Evolutionary conservation across 2,329 filamentous ascomycete species (phyloP).

Genomic region (Lanzia echinophila): DNA sequence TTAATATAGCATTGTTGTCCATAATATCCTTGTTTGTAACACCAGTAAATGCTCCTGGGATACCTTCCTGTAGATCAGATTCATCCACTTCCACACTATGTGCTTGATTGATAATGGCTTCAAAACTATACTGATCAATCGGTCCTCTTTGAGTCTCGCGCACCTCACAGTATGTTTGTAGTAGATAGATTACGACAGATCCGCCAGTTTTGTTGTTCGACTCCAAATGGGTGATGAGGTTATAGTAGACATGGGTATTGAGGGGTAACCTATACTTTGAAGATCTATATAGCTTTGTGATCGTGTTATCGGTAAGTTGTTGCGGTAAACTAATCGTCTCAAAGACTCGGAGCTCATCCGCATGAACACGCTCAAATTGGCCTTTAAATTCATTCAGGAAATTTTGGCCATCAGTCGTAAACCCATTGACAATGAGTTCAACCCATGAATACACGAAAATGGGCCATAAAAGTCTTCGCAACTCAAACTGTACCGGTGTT

Average conservation of each 20-base stretch:
- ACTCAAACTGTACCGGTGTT: slow-evolving; percentile 57
- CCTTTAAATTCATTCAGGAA: slow-evolving; percentile 64
- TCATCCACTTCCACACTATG: slow-evolving; percentile 54
- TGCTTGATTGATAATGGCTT: slow-evolving; percentile 50
- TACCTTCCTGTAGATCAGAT: slow-evolving; percentile 55
- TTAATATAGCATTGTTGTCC: slow-evolving; percentile 52
- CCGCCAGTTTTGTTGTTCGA: slow-evolving; percentile 78
- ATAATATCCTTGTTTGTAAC: slow-evolving; percentile 55
- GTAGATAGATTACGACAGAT: slow-evolving; percentile 66
- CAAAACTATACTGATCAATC: slow-evolving; percentile 57
- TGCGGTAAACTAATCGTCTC: slow-evolving; percentile 66
- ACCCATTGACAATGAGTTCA: slow-evolving; percentile 66
- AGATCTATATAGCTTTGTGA: slow-evolving; percentile 73
- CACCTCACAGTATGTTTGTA: slow-evolving; percentile 54
- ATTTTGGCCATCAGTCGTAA: slow-evolving; percentile 61
- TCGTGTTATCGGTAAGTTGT: slow-evolving; percentile 69
- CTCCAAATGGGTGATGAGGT: slow-evolving; percentile 82
- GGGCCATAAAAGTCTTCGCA: slow-evolving; percentile 84
- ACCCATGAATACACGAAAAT: slow-evolving; percentile 91
- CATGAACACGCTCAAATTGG: slow-evolving; percentile 70
- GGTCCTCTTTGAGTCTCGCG: slow-evolving; percentile 54
- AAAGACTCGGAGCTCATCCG: slow-evolving; percentile 73
- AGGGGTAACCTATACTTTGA: slow-evolving; percentile 88
- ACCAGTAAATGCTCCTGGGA: slow-evolving; percentile 55
- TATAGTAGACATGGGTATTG: slow-evolving; percentile 77